Conservation (phyloP, 208 protist species). For the Trypanosoma lewisi region DNA sequence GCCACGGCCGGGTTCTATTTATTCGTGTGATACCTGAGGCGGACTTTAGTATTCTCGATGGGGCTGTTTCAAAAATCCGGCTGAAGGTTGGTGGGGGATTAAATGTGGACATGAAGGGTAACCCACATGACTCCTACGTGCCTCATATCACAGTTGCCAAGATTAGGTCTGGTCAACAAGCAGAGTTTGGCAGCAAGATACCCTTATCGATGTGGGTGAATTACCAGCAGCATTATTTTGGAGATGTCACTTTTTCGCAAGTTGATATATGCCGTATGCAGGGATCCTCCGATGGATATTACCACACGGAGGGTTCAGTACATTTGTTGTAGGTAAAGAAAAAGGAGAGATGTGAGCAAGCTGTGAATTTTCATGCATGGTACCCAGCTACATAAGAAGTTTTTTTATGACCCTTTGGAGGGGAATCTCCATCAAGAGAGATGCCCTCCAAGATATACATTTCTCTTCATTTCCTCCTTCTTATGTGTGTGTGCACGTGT, state of each 20-base stretch:
- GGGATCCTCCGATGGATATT: constrained; percentile 62
- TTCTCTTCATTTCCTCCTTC: too few species aligned
- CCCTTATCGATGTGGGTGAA: constrained; percentile 58
- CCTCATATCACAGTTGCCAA: constrained; percentile 87
- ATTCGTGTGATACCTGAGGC: constrained; percentile 53
- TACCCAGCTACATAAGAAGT: too few species aligned
- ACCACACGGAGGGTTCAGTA: constrained; percentile 49
- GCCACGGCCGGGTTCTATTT: constrained; percentile 77
- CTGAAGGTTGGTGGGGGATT: constrained; percentile 45
- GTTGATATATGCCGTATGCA: constrained; percentile 80
- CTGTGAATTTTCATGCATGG: too few species aligned
- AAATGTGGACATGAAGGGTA: constrained; percentile 81
- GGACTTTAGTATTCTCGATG: constrained; percentile 62
- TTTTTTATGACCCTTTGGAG: too few species aligned
- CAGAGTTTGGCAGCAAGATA: constrained; percentile 50
- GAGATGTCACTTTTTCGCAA: constrained; percentile 69
- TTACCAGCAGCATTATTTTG: constrained; percentile 84
- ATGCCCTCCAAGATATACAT: too few species aligned
- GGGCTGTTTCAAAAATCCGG: constrained; percentile 51
- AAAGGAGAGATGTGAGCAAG: neutral
- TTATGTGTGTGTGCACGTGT: too few species aligned
- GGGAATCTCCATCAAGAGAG: too few species aligned
- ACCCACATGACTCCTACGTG: constrained; percentile 88
- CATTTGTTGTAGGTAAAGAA: constrained; percentile 17
- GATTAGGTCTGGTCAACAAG: constrained; percentile 50